phyloP scores from a whole-genome alignment of 2,329 filamentous ascomycete genomes.

The Fusarium armeniacum region DNA sequence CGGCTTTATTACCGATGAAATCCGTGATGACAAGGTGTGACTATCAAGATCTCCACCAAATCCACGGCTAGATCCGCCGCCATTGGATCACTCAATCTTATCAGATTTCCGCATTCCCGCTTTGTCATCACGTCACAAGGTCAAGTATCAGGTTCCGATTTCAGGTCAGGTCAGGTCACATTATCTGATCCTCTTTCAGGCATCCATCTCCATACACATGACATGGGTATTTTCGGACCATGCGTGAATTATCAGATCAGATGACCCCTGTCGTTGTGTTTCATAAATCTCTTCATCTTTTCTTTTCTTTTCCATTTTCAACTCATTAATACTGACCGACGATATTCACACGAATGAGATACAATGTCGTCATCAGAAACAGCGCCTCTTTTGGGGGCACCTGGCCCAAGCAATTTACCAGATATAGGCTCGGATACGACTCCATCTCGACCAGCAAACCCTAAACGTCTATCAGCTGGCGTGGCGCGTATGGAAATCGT shows the following conservation, averaged over 20 bases:
- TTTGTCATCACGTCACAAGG: constrained; percentile 39
- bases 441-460: constrained; percentile 15
- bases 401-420: neutral
- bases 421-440: neutral
- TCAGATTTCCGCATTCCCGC: constrained; percentile 37
- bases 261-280: constrained; percentile 17
- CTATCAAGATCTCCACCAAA: constrained; percentile 21
- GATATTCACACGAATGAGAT: neutral
- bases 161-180: neutral
- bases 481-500: constrained; percentile 67
- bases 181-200: constrained; percentile 11
- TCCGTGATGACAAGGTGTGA: neutral
- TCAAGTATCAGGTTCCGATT: neutral
- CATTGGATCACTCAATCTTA: constrained; percentile 47
- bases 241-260: constrained; percentile 16
- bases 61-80: constrained; percentile 45
- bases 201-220: constrained; percentile 6
- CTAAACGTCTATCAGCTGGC: constrained; percentile 53
- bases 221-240: constrained; percentile 8
- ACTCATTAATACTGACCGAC: neutral
- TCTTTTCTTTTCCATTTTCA: neutral
- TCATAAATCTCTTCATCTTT: constrained; percentile 1
- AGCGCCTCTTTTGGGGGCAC: constrained; percentile 31
- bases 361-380: constrained; percentile 29
- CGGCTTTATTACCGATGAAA: neutral